Evolutionary conservation across 768 basidiomycete genomes (phyloP), one percentile per base, ranked within the genome.

Genomic region (Suillus clintonianus): DNA sequence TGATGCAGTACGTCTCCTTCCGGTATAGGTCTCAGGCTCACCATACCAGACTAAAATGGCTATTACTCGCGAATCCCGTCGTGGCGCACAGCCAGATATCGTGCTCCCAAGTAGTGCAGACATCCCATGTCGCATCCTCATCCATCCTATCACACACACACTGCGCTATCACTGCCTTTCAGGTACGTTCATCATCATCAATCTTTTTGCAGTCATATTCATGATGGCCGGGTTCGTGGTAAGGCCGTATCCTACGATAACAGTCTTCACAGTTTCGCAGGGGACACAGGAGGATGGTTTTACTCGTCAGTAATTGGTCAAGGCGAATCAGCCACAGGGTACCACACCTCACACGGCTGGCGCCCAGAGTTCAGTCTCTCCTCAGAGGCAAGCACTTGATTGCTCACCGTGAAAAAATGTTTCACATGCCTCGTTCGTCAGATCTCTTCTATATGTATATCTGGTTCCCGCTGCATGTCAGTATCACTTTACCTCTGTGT

Each of bases 201-300:
- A 60, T n/a, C 58, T 24, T 14, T 42, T 30, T 19, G 8, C 32
- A 19, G 24, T 57, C 13, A 22, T 22, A 48, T 42, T 62, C n/a
- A 58, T 22, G 34, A 19, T 42, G 54, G 3, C 56, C 34, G 24
- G 27, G 39, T 53, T 47, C 7, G 22, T 5, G 10, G 34, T 62
- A 63, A 83, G 83, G 71, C 79, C 27, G 71, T 77, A 39, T 69
- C 60, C 22, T 59, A 79, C 43, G 63, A 73, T 42, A 81, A 75
- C 19, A 69, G 63, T 37, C 59, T 66, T 5, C 79, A 74, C 65
- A 75, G 74, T 27, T 81, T 86, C 64, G 71, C 81, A n/a, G 87
- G 87, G 1, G 86, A 88, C 55, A 72, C 78, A 60, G 69, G 70
- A 54, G 87, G 87, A 32, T 86, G 85, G 84, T 67, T 86, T 34